Percentiles rank a stretch among this genome's conserved stretches.
These are phyloP conservation scores for Pulicaria dysenterica DNA, from an alignment of 129 eudicot genomes.

Conservation along the genomic window DNA sequence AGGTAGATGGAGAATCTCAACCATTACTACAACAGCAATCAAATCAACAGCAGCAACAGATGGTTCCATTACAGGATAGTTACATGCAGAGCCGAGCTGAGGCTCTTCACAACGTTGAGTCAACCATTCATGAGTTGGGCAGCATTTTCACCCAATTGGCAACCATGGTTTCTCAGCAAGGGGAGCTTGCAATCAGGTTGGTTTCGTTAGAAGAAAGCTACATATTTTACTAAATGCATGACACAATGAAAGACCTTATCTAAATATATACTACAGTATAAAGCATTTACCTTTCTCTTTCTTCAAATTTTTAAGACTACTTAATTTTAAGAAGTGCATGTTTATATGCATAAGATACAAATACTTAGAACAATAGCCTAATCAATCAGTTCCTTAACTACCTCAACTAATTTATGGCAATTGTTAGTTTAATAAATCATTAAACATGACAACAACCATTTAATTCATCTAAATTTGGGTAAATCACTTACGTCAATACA, in stretches of 20 bases:
- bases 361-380: too few species aligned
- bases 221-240: constrained; percentile 14
- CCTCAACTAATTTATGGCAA: too few species aligned
- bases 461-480: too few species aligned
- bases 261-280: too few species aligned
- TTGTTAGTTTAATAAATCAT: too few species aligned
- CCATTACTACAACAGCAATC: constrained; percentile 78
- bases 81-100: constrained; percentile 95
- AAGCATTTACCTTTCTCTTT: too few species aligned
- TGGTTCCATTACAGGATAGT: constrained; percentile 77
- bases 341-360: too few species aligned
- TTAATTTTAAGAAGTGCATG: too few species aligned
- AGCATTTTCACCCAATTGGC: constrained; percentile 86
- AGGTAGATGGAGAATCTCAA: constrained; percentile 77
- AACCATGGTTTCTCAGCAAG: constrained; percentile 94
- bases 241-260: background rate
- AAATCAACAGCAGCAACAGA: constrained; percentile 71
- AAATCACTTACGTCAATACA: too few species aligned
- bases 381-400: too few species aligned
- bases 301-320: too few species aligned
- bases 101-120: constrained; percentile 91
- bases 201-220: background rate
- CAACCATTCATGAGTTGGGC: constrained; percentile 88
- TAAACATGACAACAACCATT: too few species aligned
- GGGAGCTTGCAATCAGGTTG: constrained; percentile 89